Evolutionary conservation across 768 basidiomycete species (phyloP).

Genomic region (Melanogaster broomeanus): DNA sequence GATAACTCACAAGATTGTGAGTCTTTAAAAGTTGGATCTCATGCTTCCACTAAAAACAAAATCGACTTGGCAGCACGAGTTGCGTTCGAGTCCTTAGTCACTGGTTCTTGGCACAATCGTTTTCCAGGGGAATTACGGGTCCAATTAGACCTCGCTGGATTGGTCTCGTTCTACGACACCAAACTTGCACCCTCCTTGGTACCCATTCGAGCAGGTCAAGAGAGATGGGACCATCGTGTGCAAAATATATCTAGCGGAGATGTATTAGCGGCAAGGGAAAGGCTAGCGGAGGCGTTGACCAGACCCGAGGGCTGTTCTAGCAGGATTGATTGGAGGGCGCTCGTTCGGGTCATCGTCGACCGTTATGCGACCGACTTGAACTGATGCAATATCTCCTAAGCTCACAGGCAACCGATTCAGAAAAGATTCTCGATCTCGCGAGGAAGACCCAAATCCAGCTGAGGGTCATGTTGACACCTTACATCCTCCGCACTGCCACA

Average conservation of each 20-base stretch:
- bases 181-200: conserved; percentile 33
- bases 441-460: conserved; percentile 24
- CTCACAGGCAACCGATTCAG: not conserved
- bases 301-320: conserved; percentile 19
- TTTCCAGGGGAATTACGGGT: conserved; percentile 39
- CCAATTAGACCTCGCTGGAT: conserved; percentile 31
- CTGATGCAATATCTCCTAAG: conserved; percentile 23
- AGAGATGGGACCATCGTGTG: conserved; percentile 35
- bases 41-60: not conserved
- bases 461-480: conserved; percentile 31
- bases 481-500: conserved; percentile 17
- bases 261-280: conserved; percentile 1
- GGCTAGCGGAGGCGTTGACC: conserved; percentile 3
- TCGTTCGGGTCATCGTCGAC: conserved; percentile 32
- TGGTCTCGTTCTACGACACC: conserved; percentile 41
- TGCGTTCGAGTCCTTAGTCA: conserved; percentile 7
- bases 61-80: not conserved
- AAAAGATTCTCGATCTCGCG: conserved; percentile 6
- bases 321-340: conserved; percentile 36
- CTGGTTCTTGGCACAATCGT: conserved; percentile 37
- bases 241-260: conserved; percentile 27
- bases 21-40: not conserved
- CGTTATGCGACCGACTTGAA: conserved; percentile 34
- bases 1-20: not conserved
- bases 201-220: conserved; percentile 17